Evolutionary conservation across 495 filamentous ascomycete genomes (phyloP).

Genomic region (Hypoxylon intermedium): DNA sequence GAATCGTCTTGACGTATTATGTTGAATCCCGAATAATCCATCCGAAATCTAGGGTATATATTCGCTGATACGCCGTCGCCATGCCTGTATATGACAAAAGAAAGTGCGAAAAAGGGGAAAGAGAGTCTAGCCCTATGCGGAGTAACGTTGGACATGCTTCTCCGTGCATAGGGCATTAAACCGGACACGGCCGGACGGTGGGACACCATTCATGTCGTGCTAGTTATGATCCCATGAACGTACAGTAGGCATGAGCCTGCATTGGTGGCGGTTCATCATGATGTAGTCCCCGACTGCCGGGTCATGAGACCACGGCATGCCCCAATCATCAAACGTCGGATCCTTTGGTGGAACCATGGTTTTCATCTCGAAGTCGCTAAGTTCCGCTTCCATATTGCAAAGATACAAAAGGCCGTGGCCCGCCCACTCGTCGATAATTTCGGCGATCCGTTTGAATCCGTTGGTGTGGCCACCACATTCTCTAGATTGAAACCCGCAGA

Average conservation of each 20-base stretch:
- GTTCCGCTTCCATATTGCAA: slow-evolving; percentile 60
- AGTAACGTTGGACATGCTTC: slow-evolving; percentile 36
- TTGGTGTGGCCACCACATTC: slow-evolving; percentile 59
- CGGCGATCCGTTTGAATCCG: slow-evolving; percentile 59
- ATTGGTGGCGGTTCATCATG: slow-evolving; percentile 29
- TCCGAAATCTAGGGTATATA: slow-evolving; percentile 38
- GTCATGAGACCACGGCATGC: slow-evolving; percentile 26
- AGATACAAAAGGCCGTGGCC: slow-evolving; percentile 57
- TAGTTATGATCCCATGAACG: slow-evolving; percentile 30
- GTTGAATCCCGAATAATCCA: slow-evolving; percentile 26
- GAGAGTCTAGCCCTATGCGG: slow-evolving; percentile 32
- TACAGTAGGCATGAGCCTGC: slow-evolving; percentile 31
- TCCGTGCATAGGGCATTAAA: slow-evolving; percentile 17
- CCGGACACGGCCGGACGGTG: slow-evolving; percentile 8
- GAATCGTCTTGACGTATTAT: slow-evolving; percentile 26
- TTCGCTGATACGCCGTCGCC: slow-evolving; percentile 36
- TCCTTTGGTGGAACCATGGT: slow-evolving; percentile 17
- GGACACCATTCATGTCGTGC: slow-evolving; percentile 17
- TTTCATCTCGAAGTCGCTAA: slow-evolving; percentile 51
- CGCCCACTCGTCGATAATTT: slow-evolving; percentile 61
- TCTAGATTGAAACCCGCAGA: slow-evolving; percentile 57
- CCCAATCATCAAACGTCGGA: slow-evolving; percentile 21
- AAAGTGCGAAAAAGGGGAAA: slow-evolving; percentile 1
- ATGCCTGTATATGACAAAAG: slow-evolving; percentile 39
- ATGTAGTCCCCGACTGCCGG: slow-evolving; percentile 24